These are phyloP conservation scores for Geoglossum glabrum DNA, from an alignment of 495 filamentous ascomycete species.

Conservation along the genomic window DNA sequence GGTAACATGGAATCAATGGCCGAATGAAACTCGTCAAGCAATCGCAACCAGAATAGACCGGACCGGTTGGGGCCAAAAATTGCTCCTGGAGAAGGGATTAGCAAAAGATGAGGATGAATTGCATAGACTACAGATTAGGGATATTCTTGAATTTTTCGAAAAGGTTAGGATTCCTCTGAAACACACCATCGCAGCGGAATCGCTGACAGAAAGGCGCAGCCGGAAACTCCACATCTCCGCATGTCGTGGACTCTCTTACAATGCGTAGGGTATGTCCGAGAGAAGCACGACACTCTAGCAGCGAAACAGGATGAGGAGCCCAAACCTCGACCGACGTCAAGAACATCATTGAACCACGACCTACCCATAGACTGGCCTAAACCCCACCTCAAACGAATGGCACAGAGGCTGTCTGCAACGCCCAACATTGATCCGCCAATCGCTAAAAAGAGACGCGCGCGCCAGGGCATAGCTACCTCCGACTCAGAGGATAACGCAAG, in stretches of 20 bases:
- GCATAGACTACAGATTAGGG: neutral
- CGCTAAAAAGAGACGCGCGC: neutral
- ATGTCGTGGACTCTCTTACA: slow-evolving; percentile 3
- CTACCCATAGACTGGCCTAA: neutral
- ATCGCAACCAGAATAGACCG: neutral
- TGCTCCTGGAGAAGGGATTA: slow-evolving; percentile 1
- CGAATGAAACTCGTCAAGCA: neutral
- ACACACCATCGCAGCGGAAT: neutral
- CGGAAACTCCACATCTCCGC: slow-evolving; percentile 1
- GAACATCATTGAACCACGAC: neutral
- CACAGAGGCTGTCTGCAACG: neutral
- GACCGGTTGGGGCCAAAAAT: neutral
- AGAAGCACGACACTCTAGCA: slow-evolving; percentile 1
- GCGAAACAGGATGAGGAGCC: neutral
- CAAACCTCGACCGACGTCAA: neutral
- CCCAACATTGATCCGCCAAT: neutral
- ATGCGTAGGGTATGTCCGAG: slow-evolving; percentile 1
- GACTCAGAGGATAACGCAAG: neutral
- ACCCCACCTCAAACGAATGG: no score
- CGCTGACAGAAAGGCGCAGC: neutral
- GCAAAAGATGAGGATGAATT: neutral
- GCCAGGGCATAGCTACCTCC: neutral
- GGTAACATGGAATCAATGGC: neutral
- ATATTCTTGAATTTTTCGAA: slow-evolving; percentile 1
- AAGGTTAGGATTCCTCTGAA: neutral